These are phyloP conservation scores for Pneumocystis jirovecii DNA, from an alignment of 1,139 yeast species.

Conservation along the genomic window DNA sequence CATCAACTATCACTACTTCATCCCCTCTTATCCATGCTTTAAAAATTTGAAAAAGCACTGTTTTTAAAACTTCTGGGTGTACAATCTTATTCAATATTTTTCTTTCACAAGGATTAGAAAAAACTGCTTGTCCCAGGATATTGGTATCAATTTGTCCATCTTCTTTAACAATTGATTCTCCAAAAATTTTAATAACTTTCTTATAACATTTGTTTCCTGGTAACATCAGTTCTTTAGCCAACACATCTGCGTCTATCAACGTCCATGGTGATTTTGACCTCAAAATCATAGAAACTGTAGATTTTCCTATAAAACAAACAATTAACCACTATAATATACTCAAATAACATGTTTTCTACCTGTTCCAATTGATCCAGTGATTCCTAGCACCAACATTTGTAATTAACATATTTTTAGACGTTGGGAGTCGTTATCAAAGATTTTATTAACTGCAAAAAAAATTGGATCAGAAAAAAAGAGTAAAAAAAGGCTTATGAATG, in stretches of 20 bases:
- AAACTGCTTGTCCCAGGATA: constrained; percentile 64
- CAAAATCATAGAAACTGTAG: constrained; percentile 62
- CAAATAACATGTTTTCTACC: not conserved
- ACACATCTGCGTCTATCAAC: constrained; percentile 75
- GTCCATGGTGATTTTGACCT: constrained; percentile 37
- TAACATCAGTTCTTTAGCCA: constrained; percentile 71
- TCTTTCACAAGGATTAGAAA: constrained; percentile 40
- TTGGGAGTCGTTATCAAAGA: not conserved
- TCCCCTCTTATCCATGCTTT: constrained; percentile 38
- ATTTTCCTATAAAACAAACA: constrained; percentile 30
- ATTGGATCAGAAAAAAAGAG: not conserved
- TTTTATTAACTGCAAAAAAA: not conserved
- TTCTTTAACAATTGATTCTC: constrained; percentile 39
- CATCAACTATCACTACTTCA: constrained; percentile 52
- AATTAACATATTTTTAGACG: not conserved
- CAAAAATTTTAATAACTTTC: constrained; percentile 48
- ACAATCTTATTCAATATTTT: constrained; percentile 54
- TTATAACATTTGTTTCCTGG: constrained; percentile 65
- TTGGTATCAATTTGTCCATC: constrained; percentile 36
- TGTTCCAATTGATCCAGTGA: constrained; percentile 1
- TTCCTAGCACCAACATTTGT: not conserved
- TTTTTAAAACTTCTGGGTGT: constrained; percentile 75
- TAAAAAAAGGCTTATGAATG: not conserved
- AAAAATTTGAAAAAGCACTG: constrained; percentile 45
- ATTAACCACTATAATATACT: not conserved